Evolutionary conservation across 2,329 filamentous ascomycete genomes (phyloP).

Genomic region (Sporothrix curviconia): DNA sequence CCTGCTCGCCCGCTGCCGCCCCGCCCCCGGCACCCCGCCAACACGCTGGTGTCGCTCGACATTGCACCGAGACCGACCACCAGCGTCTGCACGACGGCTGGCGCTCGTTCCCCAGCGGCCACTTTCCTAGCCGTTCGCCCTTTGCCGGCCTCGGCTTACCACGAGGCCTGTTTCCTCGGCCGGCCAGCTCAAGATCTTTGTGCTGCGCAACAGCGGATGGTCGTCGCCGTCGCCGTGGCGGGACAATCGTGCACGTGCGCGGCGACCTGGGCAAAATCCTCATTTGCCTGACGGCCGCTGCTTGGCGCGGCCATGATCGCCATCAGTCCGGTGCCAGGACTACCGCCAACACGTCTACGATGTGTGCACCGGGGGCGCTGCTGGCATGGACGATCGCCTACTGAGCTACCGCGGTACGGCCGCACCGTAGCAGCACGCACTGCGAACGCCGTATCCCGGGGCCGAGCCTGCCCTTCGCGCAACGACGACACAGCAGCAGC

Average conservation of each 20-base stretch:
- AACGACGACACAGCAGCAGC: conserved; percentile 20
- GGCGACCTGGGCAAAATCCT: conserved; percentile 49
- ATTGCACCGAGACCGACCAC: conserved; percentile 67
- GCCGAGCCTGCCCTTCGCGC: conserved; percentile 27
- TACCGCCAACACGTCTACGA: conserved; percentile 68
- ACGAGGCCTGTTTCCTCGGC: conserved; percentile 63
- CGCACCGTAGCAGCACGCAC: conserved; percentile 42
- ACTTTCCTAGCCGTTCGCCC: conserved; percentile 70
- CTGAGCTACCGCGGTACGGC: conserved; percentile 61
- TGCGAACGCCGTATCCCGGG: conserved; percentile 53
- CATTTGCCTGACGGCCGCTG: conserved; percentile 51
- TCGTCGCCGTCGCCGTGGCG: background rate
- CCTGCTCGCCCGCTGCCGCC: conserved; percentile 69
- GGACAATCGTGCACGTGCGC: conserved; percentile 3
- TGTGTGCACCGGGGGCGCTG: conserved; percentile 53
- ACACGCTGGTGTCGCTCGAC: conserved; percentile 54
- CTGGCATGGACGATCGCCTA: conserved; percentile 56
- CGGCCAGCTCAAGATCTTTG: conserved; percentile 56
- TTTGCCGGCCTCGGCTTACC: conserved; percentile 75
- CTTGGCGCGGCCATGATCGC: conserved; percentile 61
- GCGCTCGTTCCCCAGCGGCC: conserved; percentile 76
- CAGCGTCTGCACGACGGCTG: conserved; percentile 74
- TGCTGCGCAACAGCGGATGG: conserved; percentile 22
- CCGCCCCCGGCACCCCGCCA: conserved; percentile 42
- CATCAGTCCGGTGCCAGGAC: conserved; percentile 61